Conservation (phyloP, 1,139 yeast genomes). For the Ogataea hybrid region DNA sequence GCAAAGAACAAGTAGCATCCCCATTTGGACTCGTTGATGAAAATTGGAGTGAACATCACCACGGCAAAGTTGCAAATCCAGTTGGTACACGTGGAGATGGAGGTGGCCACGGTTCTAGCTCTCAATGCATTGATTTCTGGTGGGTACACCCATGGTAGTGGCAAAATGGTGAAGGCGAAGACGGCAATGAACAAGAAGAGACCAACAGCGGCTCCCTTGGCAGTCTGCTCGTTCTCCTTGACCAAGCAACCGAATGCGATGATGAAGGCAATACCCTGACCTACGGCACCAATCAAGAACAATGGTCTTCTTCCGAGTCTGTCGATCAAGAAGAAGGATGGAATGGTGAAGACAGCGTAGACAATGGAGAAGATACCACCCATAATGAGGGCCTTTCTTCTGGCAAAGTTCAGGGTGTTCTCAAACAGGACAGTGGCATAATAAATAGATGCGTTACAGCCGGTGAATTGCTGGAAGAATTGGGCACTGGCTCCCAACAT, state of each 20-base stretch:
- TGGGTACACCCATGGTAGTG: slow-evolving; percentile 45
- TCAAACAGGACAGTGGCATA: slow-evolving; percentile 64
- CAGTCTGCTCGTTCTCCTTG: slow-evolving; percentile 30
- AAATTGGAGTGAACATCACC: slow-evolving; percentile 49
- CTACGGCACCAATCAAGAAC: slow-evolving; percentile 39
- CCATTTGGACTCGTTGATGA: slow-evolving; percentile 41
- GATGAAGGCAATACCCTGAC: slow-evolving; percentile 41
- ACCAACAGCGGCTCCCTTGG: slow-evolving; percentile 49
- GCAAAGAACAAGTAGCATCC: slow-evolving; percentile 43
- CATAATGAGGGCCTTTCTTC: slow-evolving; percentile 53
- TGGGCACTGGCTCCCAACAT: slow-evolving; percentile 61
- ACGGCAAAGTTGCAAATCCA: slow-evolving; percentile 49
- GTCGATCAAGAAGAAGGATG: slow-evolving; percentile 64
- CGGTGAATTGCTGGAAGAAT: slow-evolving; percentile 48
- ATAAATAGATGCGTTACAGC: slow-evolving; percentile 69
- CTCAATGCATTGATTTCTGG: slow-evolving; percentile 45
- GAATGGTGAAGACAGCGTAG: slow-evolving; percentile 60
- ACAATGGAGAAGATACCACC: slow-evolving; percentile 66
- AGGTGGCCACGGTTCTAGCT: slow-evolving; percentile 43
- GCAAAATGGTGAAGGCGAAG: slow-evolving; percentile 39
- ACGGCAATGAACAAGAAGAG: slow-evolving; percentile 43
- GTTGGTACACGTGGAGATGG: slow-evolving; percentile 50
- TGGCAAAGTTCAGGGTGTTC: slow-evolving; percentile 47
- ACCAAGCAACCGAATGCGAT: slow-evolving; percentile 40
- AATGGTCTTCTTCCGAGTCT: slow-evolving; percentile 60